A percentile compares a stretch with the other conserved stretches of the same genome.
These are phyloP conservation scores for Oryza glumipatula DNA, from an alignment of 176 grass and related monocot genomes.

Conservation along the genomic window DNA sequence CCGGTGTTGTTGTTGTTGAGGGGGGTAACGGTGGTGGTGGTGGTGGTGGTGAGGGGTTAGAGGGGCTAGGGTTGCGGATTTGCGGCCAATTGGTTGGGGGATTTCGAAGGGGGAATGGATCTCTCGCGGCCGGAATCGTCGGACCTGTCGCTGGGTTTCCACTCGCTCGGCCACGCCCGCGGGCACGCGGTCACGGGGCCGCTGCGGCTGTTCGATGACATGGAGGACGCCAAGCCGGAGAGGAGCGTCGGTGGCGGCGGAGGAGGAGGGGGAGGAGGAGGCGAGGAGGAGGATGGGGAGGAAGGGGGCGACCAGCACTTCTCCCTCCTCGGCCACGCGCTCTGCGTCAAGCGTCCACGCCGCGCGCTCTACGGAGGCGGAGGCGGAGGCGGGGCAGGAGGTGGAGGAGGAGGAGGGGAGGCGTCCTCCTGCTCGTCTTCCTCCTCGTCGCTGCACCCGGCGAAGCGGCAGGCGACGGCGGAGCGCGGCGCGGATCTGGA, in stretches of 20 bases:
- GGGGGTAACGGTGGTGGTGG: background rate
- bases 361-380: constrained; percentile 19
- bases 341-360: constrained; percentile 88
- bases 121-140: constrained; percentile 59
- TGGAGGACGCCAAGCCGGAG: constrained; percentile 49
- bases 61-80: constrained; percentile 38
- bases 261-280: background rate
- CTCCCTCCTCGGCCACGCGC: constrained; percentile 75
- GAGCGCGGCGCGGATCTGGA: constrained; percentile 54
- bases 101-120: constrained; percentile 57
- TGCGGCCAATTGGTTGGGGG: background rate
- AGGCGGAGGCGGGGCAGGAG: constrained; percentile 10
- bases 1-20: background rate
- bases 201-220: constrained; percentile 52
- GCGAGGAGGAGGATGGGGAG: constrained; percentile 13
- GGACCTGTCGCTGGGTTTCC: constrained; percentile 81
- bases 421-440: constrained; percentile 70
- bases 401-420: background rate
- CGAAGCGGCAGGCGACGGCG: constrained; percentile 47
- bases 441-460: constrained; percentile 45
- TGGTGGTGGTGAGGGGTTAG: background rate
- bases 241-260: constrained; percentile 17
- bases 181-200: constrained; percentile 33
- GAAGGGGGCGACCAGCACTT: constrained; percentile 59
- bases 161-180: constrained; percentile 40